Conservation (phyloP, 108 stramenopile species). For the Nannochloropsis granulata region DNA sequence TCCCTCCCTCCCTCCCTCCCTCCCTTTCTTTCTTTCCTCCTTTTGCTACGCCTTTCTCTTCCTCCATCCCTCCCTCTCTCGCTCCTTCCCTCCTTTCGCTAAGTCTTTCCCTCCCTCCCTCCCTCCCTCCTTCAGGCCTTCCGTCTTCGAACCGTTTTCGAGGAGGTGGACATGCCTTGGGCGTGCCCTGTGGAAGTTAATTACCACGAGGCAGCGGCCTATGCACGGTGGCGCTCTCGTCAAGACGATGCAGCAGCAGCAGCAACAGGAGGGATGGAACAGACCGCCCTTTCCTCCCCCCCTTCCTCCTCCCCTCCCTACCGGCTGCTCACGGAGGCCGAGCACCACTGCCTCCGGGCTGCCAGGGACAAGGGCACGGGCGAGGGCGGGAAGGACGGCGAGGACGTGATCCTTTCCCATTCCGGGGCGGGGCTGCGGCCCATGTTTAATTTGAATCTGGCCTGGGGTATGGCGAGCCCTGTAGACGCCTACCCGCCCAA, state of each 20-base stretch:
- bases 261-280: conserved; percentile 24
- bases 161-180: conserved; percentile 59
- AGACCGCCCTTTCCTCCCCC: conserved; percentile 9
- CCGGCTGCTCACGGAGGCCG: conserved; percentile 71
- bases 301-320: neutral
- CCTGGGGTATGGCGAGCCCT: conserved; percentile 58
- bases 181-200: conserved; percentile 86
- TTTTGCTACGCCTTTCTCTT: too few species aligned
- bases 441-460: conserved; percentile 57
- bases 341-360: conserved; percentile 64
- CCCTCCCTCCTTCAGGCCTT: too few species aligned
- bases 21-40: too few species aligned
- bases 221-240: conserved; percentile 45
- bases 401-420: conserved; percentile 15
- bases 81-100: too few species aligned
- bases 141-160: too few species aligned
- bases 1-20: too few species aligned
- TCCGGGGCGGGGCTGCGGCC: conserved; percentile 17
- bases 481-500: conserved; percentile 48
- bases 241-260: too few species aligned
- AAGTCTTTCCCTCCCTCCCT: too few species aligned
- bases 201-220: conserved; percentile 82
- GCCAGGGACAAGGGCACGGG: conserved; percentile 35
- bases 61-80: too few species aligned
- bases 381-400: conserved; percentile 48